Conservation (phyloP, 352 stramenopile species). For the Phytophthora citrophthora region DNA sequence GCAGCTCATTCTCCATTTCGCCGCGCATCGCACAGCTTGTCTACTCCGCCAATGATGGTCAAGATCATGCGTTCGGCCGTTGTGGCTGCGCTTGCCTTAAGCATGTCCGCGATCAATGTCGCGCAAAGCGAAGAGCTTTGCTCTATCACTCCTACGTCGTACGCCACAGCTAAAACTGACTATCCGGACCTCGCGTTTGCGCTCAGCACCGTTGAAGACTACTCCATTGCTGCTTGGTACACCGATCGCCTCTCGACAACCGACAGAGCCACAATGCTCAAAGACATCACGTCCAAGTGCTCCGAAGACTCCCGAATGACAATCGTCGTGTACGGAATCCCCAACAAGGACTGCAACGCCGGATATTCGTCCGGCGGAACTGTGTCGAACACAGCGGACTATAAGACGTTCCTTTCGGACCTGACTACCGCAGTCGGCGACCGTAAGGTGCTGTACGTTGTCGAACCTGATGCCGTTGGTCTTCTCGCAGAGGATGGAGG, state of each 20-base stretch:
- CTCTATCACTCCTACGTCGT: conserved; percentile 44
- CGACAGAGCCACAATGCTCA: conserved; percentile 29
- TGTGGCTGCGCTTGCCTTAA: conserved; percentile 21
- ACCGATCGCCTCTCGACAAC: conserved; percentile 45
- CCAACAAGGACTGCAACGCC: conserved; percentile 77
- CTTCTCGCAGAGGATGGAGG: conserved; percentile 51
- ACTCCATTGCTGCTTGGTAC: conserved; percentile 59
- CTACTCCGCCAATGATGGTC: conserved; percentile 19
- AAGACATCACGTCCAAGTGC: conserved; percentile 37
- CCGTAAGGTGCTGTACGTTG: conserved; percentile 71
- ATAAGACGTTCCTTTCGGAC: conserved; percentile 51
- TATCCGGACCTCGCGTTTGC: conserved; percentile 44
- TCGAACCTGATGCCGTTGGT: conserved; percentile 69
- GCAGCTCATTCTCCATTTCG: conserved; percentile 21
- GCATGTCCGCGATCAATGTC: conserved; percentile 14
- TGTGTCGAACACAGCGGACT: conserved; percentile 49
- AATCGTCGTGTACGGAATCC: conserved; percentile 75
- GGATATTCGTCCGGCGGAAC: conserved; percentile 47
- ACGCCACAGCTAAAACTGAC: conserved; percentile 37
- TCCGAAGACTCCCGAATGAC: conserved; percentile 40
- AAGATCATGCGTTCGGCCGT: conserved; percentile 12
- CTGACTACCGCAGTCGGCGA: conserved; percentile 48
- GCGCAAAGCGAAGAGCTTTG: conserved; percentile 36
- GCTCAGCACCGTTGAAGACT: conserved; percentile 40
- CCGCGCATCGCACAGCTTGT: conserved; percentile 10